Base-by-base conservation (phyloP, 345 rosid genomes). In the Citrus hindsii region DNA sequence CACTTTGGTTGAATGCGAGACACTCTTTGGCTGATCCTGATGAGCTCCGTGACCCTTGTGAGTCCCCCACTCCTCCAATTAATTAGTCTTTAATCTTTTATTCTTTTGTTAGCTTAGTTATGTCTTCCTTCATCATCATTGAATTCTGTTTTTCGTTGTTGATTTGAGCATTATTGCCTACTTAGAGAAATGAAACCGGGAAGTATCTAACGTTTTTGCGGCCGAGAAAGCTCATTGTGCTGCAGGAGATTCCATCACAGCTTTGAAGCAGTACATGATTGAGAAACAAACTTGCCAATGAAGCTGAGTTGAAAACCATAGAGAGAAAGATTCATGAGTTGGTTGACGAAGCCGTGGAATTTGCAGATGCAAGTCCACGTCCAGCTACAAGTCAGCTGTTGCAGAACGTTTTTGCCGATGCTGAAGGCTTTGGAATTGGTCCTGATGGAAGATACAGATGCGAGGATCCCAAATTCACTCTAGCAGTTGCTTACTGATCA, bases 11-110 rank as follows among this genome's bases (percentile, higher is more conserved):
- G 92, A 87, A 78, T 89, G 92, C 16, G 89, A 89, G 82, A 73
- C 92, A 89, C 85, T 88, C 92, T 63, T 84, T 89, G 86, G 92
- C 91, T 61, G 92, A 89, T 86, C 92, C 91, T 59, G 91, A 89
- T 61, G 92, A 89, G 83, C 92, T 89, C 69, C 92, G 89, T 76
- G 88, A 89, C 71, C 91, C 92, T 73, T 87, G 92, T 87, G 53
- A 76, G 42, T 38, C 42, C 0, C 42, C 0, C 42, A 0, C 42
- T 38, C 42, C 87, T 61, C 61, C 12, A 6, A 7, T 61, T 51
- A 1, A 18, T 16, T 56, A 40, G 46, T 40, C 46, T 40, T 40
- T 40, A 40, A 9, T 40, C 46, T 7, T 16, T 32, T 53, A 4
- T 59, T 68, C 25, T 24, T 16, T 32, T 32, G 64, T 30, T 46